Percentiles rank a stretch among this genome's conserved stretches.
These are phyloP conservation scores for Paraphaeosphaeria minitans DNA, from an alignment of 2,329 filamentous ascomycete genomes.

Conservation along the genomic window DNA sequence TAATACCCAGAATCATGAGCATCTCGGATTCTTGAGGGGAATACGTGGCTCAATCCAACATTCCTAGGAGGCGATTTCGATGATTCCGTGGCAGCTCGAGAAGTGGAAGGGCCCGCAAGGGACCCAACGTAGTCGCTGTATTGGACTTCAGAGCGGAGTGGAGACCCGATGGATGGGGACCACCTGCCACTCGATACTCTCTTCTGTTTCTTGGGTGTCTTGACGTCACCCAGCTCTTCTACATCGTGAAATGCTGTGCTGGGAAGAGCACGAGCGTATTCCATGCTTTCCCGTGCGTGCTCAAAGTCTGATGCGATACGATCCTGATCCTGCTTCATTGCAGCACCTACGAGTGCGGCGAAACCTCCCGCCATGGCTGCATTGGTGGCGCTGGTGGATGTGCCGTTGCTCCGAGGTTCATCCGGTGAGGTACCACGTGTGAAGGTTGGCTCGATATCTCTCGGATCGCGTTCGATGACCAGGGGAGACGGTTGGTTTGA, in stretches of 20 bases:
- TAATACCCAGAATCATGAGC: conserved; percentile 42
- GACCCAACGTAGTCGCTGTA: conserved; percentile 51
- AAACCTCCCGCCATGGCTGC: conserved; percentile 41
- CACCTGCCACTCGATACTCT: conserved; percentile 49
- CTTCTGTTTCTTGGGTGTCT: conserved; percentile 55
- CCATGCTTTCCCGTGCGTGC: conserved; percentile 32
- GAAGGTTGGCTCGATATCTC: conserved; percentile 16
- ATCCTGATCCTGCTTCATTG: conserved; percentile 43
- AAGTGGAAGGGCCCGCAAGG: conserved; percentile 8
- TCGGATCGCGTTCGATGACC: conserved; percentile 38
- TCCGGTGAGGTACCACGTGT: conserved; percentile 15
- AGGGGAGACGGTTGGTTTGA: conserved; percentile 31
- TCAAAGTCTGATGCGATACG: conserved; percentile 35
- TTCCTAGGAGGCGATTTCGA: conserved; percentile 23
- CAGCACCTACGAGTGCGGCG: conserved; percentile 36
- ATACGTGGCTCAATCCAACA: conserved; percentile 19
- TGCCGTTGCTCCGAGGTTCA: conserved; percentile 15
- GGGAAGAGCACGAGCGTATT: conserved; percentile 36
- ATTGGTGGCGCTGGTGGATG: conserved; percentile 21
- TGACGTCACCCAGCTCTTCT: conserved; percentile 40
- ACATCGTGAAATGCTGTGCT: conserved; percentile 43
- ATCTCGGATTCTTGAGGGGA: conserved; percentile 21
- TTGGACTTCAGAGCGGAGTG: conserved; percentile 51
- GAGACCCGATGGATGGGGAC: conserved; percentile 50
- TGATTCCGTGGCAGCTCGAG: conserved; percentile 22